Evolutionary conservation across 768 basidiomycete genomes (phyloP), one percentile per base, ranked within the genome.

Genomic region (Pleurotus sapidus): DNA sequence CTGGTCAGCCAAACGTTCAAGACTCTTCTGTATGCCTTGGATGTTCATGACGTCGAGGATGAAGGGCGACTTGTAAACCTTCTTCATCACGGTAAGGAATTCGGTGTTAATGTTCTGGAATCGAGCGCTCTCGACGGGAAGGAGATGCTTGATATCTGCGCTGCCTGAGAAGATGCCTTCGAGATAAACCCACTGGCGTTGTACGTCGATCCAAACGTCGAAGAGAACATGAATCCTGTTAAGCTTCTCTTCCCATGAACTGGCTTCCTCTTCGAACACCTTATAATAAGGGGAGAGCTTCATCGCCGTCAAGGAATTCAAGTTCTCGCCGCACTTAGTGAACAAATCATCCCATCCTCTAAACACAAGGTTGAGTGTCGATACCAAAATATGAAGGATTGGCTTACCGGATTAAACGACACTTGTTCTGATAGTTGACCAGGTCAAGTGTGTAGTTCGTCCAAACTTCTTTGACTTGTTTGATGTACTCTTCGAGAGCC

Each of bases 81-180:
- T 96, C 80, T 98, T 98, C 97, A 99, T 98, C 62, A 98, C 95
- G 0, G 92, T 87, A 50, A 98, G 79, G 76, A 99, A 99, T 68
- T 99, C 97, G 46, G 93, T 85, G 70, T 99, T 98, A 80, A 99
- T 99, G 73, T 95, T 98, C 69, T 91, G 89, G 77, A 99, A 99
- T 27, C 97, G 91, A n/a, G 93, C 86, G 65, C 88, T 94, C 74
- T 99, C 97, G 60, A 98, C 90, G 0, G 97, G 97, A 24, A 99
- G 87, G 12, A 99, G 86, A 69, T 99, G 97, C 69, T 98, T 98
- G 82, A 99, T 98, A 68, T 99, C 97, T 23, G 95, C 97, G 64
- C 95, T 98, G 34, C 96, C 95, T n/a, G 96, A 93, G 74, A 99
- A 99, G 64, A 99, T 99, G 43, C 97, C 97, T 71, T 99, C 97